Conservation (phyloP, 495 filamentous ascomycete genomes). For the Penicillium crystallinum region DNA sequence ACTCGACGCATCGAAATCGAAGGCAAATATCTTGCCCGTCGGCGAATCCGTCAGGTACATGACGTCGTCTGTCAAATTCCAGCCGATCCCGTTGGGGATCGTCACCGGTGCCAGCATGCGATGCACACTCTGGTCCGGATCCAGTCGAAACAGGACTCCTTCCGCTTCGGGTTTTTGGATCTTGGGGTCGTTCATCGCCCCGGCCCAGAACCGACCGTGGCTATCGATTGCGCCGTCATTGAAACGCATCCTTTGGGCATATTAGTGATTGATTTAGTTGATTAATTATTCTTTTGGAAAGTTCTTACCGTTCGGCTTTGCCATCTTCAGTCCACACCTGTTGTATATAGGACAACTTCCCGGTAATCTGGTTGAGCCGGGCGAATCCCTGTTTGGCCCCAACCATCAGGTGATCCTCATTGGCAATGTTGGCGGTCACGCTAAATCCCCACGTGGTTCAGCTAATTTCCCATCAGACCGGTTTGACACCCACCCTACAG, state of each 20-base stretch:
- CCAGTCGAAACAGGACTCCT: conserved; percentile 59
- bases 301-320: conserved; percentile 40
- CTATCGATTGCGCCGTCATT: conserved; percentile 85
- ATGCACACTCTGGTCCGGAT: conserved; percentile 56
- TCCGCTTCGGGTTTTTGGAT: conserved; percentile 29
- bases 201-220: conserved; percentile 79
- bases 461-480: neutral
- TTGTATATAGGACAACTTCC: conserved; percentile 56
- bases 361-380: conserved; percentile 62
- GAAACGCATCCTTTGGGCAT: conserved; percentile 46
- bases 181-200: conserved; percentile 76
- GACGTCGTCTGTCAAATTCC: conserved; percentile 62
- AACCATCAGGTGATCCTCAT: conserved; percentile 60
- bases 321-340: conserved; percentile 49
- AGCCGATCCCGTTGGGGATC: conserved; percentile 87
- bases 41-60: conserved; percentile 83
- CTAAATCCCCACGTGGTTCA: conserved; percentile 27
- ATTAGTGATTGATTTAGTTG: no score
- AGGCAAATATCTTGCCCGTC: conserved; percentile 64
- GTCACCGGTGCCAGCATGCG: conserved; percentile 57
- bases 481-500: conserved; percentile 48
- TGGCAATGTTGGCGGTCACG: conserved; percentile 73
- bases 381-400: conserved; percentile 81
- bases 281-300: neutral
- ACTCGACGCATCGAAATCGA: conserved; percentile 61